Evolutionary conservation across 2,329 filamentous ascomycete genomes (phyloP).

Genomic region (Leptographium flavum): DNA sequence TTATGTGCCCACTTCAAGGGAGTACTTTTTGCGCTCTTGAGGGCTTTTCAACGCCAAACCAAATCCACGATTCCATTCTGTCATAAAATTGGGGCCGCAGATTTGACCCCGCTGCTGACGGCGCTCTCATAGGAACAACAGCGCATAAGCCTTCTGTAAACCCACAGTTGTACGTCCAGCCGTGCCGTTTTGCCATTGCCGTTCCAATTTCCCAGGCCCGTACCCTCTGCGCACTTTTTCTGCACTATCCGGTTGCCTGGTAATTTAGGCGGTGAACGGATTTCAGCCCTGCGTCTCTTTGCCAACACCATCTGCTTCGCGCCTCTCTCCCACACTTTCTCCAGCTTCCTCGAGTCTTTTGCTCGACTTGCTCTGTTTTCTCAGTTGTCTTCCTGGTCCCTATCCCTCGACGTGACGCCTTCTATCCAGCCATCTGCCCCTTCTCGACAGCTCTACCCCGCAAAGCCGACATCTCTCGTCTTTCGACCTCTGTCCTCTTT

Average conservation of each 20-base stretch:
- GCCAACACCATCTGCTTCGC: not conserved
- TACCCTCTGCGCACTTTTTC: not conserved
- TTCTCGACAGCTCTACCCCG: not conserved
- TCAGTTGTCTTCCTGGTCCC: not conserved
- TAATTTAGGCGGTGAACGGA: slow-evolving; percentile 1
- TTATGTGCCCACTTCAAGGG: no score
- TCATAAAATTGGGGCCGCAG: not conserved
- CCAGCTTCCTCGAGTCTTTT: not conserved
- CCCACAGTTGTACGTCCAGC: slow-evolving; percentile 3
- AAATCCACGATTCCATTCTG: not conserved
- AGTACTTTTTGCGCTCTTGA: no score
- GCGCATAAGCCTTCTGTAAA: not conserved
- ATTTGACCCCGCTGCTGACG: not conserved
- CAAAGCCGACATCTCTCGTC: not conserved
- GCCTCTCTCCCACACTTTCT: not conserved
- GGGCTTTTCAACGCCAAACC: not conserved
- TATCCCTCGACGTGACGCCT: no score
- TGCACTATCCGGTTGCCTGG: not conserved
- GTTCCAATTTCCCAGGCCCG: not conserved
- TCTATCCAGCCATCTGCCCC: not conserved
- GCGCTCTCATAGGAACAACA: not conserved
- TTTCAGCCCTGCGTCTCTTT: not conserved
- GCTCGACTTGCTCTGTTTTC: not conserved
- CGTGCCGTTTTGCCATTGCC: not conserved
- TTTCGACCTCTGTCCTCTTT: not conserved